A percentile compares a stretch with the other conserved stretches of the same genome.
Evolutionary conservation across 1,284 basidiomycete genomes (phyloP).

Genomic region (Vanrija sp.): DNA sequence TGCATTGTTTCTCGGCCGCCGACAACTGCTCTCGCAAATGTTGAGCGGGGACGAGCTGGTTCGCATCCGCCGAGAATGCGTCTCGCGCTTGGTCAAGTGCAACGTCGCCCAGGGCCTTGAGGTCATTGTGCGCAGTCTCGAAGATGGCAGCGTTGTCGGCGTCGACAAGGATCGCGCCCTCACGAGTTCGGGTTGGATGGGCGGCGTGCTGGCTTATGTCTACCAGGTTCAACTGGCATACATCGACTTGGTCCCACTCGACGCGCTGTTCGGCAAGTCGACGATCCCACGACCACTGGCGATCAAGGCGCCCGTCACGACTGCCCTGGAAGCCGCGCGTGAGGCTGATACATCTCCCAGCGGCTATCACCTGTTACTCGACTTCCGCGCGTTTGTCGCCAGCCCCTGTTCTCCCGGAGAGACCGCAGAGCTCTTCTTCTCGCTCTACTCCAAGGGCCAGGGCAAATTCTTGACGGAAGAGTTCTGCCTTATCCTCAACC

Average conservation of each 20-base stretch:
- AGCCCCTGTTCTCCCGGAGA: conserved; percentile 84
- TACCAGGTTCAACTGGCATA: conserved; percentile 70
- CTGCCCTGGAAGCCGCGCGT: conserved; percentile 15
- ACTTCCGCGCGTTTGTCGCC: conserved; percentile 86
- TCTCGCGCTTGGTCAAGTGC: conserved; percentile 78
- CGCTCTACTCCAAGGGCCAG: conserved; percentile 80
- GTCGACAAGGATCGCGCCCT: conserved; percentile 70
- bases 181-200: conserved; percentile 77
- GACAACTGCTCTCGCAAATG: conserved; percentile 84
- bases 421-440: conserved; percentile 88
- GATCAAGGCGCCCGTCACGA: conserved; percentile 6
- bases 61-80: conserved; percentile 78
- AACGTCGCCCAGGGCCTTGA: conserved; percentile 91
- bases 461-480: conserved; percentile 88
- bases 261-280: conserved; percentile 33
- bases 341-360: conserved; percentile 52
- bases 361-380: conserved; percentile 80
- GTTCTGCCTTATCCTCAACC: conserved; percentile 82
- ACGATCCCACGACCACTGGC: conserved; percentile 8
- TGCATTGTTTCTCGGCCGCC: conserved; percentile 78
- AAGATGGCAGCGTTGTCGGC: conserved; percentile 79
- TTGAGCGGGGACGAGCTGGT: conserved; percentile 82
- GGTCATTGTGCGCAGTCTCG: conserved; percentile 90
- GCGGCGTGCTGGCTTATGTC: conserved; percentile 60
- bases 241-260: conserved; percentile 58